These are phyloP conservation scores for Erodium texanum DNA, from an alignment of 441 rosid species.

Conservation along the genomic window DNA sequence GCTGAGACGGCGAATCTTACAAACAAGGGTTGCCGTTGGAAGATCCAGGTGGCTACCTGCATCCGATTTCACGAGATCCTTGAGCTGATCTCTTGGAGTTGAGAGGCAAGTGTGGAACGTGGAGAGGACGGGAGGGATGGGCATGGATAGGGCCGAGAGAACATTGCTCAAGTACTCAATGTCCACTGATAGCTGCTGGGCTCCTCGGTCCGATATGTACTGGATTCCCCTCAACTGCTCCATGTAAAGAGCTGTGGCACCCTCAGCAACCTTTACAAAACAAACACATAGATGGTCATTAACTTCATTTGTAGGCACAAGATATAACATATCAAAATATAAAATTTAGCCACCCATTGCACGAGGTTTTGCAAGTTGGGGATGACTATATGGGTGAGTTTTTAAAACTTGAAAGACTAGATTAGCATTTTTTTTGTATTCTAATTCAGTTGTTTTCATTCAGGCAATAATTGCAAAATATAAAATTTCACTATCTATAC, in stretches of 20 bases:
- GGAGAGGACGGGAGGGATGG: conserved; percentile 61
- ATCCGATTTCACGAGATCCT: conserved; percentile 59
- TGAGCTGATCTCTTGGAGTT: conserved; percentile 71
- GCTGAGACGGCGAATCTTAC: conserved; percentile 74
- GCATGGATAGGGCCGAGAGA: conserved; percentile 88
- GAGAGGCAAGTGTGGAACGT: conserved; percentile 83
- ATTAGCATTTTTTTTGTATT: too few species aligned
- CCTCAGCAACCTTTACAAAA: conserved; percentile 69
- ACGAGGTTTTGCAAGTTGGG: too few species aligned
- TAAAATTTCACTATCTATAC: too few species aligned
- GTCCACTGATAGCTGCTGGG: conserved; percentile 79
- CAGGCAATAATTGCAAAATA: too few species aligned
- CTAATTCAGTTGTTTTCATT: too few species aligned
- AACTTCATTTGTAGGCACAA: neutral
- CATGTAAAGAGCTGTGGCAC: conserved; percentile 85
- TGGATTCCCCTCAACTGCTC: conserved; percentile 94
- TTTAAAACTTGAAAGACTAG: too few species aligned
- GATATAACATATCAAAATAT: neutral
- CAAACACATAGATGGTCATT: conserved; percentile 1
- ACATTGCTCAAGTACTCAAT: conserved; percentile 93
- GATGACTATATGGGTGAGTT: too few species aligned
- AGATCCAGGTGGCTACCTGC: conserved; percentile 74
- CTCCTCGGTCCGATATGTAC: conserved; percentile 74
- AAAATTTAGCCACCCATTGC: too few species aligned
- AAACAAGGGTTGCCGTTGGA: conserved; percentile 75